Evolutionary conservation across 768 basidiomycete genomes (phyloP).

Genomic region (Hypholoma fasciculare): DNA sequence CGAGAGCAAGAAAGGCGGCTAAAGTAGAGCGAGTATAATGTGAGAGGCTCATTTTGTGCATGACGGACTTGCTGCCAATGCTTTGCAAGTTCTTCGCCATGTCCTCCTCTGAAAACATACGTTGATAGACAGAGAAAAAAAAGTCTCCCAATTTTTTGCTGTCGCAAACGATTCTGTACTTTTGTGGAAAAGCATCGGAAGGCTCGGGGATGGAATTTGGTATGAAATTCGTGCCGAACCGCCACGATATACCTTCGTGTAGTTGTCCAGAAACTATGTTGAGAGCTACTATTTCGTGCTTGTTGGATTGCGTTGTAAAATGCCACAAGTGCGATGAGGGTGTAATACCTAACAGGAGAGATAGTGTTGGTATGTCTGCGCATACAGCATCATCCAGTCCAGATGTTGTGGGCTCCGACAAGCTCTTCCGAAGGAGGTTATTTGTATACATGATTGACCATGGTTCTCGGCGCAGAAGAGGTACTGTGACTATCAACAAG

Average conservation of each 20-base stretch:
- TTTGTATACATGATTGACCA: constrained; percentile 42
- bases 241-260: constrained; percentile 42
- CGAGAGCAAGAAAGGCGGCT: constrained; percentile 39
- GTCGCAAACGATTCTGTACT: constrained; percentile 16
- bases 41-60: constrained; percentile 23
- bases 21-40: constrained; percentile 54
- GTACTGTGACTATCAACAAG: constrained; percentile 35
- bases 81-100: constrained; percentile 4
- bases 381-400: constrained; percentile 32
- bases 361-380: constrained; percentile 40
- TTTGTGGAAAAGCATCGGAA: not conserved
- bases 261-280: constrained; percentile 22
- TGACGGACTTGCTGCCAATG: not conserved
- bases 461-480: constrained; percentile 32
- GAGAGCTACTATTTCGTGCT: constrained; percentile 33
- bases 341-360: constrained; percentile 40
- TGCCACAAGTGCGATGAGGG: constrained; percentile 41
- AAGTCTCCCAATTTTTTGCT: constrained; percentile 33
- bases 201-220: not conserved
- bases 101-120: constrained; percentile 45
- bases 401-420: constrained; percentile 5
- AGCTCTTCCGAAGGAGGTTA: constrained; percentile 28
- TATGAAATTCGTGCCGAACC: constrained; percentile 22
- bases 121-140: constrained; percentile 41
- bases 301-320: constrained; percentile 39